Base-by-base conservation (phyloP, 2,329 filamentous ascomycete genomes). In the Trichoderma guizhouense region DNA sequence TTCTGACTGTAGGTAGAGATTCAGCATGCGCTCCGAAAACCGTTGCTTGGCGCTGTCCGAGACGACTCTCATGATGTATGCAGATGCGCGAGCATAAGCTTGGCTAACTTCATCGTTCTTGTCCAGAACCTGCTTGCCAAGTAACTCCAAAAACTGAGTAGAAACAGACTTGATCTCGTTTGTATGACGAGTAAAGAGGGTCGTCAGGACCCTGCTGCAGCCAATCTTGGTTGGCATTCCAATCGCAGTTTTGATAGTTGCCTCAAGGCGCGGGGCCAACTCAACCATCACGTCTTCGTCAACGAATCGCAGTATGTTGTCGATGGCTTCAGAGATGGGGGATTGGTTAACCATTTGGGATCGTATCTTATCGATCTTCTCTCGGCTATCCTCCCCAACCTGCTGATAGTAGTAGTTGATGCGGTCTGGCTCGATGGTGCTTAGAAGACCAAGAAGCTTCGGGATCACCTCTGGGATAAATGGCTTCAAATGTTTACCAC, bases 171-270 rank as follows among this genome's bases (percentile, higher is more conserved):
- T 88, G 80, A 98, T 93, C 34, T 95, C 85, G 47, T 91, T 87
- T 43, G 88, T 89, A 74, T 95, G 92, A 14, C 94, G 89, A 65
- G 95, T 95, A 65, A 93, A 93, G 8, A 99, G 86, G 0, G 93
- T 95, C 8, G 93, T 92, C 36, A 99, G 86, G 2, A 98, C 91
- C 70, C 94, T 90, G 74, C 92, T 93, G 77, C 94, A 97, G 47
- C 94, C 96, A 62, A 98, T 92, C 83, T 98, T 98, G 0, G 94
- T 97, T 2, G 95, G 95, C 82, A 98, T 90, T 1, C 95, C 95
- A 47, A 99, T 90, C 1, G 95, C 93, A 30, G 88, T 90, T 79
- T 95, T 96, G 81, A 98, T 93, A 0, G 92, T 91, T 34, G 88
- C 87, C 79, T 96, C 92, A 0, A 99, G 86, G 58, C 86, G 88